A percentile compares a stretch with the other conserved stretches of the same genome.
phyloP scores from a whole-genome alignment of 2,329 filamentous ascomycete genomes.

The Alternaria viburni region DNA sequence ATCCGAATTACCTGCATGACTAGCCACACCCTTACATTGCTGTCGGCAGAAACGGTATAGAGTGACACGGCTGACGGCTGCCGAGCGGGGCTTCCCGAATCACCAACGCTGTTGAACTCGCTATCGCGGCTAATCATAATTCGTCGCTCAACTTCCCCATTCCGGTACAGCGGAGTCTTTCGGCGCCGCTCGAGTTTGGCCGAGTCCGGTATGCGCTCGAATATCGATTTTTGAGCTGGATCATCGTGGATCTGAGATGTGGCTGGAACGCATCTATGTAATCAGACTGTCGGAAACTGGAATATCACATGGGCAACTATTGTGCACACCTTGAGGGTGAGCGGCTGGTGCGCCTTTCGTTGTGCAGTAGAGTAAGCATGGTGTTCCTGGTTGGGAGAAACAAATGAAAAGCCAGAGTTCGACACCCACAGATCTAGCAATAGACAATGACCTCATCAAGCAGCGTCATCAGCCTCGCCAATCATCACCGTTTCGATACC shows the following conservation, averaged over 20 bases:
- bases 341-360: background rate
- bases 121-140: slow-evolving; percentile 15
- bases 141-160: slow-evolving; percentile 7
- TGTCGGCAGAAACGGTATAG: slow-evolving; percentile 5
- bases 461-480: slow-evolving; percentile 1
- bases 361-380: background rate
- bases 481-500: slow-evolving; percentile 5
- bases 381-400: background rate
- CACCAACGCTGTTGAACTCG: slow-evolving; percentile 11
- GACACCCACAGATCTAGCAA: slow-evolving; percentile 1
- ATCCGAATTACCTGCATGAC: slow-evolving; percentile 29
- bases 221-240: background rate
- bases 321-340: background rate
- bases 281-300: background rate
- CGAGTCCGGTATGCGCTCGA: background rate
- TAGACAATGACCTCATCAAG: slow-evolving; percentile 10
- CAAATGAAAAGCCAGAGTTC: background rate
- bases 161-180: slow-evolving; percentile 4
- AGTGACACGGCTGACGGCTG: slow-evolving; percentile 21
- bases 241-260: background rate
- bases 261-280: background rate
- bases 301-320: background rate
- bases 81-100: slow-evolving; percentile 31
- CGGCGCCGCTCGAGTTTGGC: background rate
- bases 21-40: slow-evolving; percentile 20